Base-by-base conservation (phyloP, 371 early-diverging fungal species). In the Mucor piriformis region DNA sequence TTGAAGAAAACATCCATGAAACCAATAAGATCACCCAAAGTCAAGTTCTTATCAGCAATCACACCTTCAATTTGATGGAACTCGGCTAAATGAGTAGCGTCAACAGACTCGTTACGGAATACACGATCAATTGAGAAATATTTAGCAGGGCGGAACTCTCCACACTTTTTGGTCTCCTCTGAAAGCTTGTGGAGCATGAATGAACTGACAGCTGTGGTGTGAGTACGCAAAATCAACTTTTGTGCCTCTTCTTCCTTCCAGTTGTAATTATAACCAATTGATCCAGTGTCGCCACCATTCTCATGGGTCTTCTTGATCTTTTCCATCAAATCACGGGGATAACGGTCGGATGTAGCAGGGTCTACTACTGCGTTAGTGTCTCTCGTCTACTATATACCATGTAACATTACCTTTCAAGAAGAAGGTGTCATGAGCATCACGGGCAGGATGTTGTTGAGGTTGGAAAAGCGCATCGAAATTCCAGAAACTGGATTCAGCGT, bases 21-120 rank as follows among this genome's bases (percentile, higher is more conserved):
- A 54, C 98, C 98, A 82, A 99, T 99, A 65, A 99, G 75, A 72
- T 99, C 95, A 44, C 98, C 97, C 50, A 99, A 78, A 13, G 96
- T 95, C 72, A 99, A 72, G 72, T 94, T 92, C 64, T 91, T 88
- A 69, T 99, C 99, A 24, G 96, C 96, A 75, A 99, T 93, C 11
- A 99, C 90, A 63, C 99, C 99, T 83, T 99, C 99, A 44, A 99
- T 92, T 78, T 99, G 99, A 75, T 99, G 99, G 88, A 99, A 99
- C 80, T 99, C 99, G 46, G 99, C 99, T 80, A 99, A 84, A 74
- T 99, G 99, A 15, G 99, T 99, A n/a, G 98, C 97, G 76, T 99
- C 99, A 1, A 98, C 90, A 18, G 95, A 89, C 77, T 99, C 99
- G 79, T 99, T 99, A 67, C 99, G 89, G 89, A 98, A 99, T 20